Evolutionary conservation across 805 yeast genomes (phyloP).

Genomic region (Metschnikowia rubicola): DNA sequence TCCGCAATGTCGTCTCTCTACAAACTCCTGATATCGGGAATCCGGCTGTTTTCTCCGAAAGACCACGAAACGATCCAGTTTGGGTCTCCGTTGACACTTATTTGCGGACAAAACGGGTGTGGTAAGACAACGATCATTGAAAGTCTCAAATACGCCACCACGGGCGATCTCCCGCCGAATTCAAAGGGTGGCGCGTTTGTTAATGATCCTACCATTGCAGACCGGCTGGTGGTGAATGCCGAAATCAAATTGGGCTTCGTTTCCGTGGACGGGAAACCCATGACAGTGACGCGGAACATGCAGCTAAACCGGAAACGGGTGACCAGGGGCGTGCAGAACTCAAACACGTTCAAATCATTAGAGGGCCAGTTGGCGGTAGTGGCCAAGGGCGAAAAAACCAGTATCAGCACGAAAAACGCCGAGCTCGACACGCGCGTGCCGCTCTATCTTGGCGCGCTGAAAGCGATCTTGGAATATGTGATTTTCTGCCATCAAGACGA

Average conservation of each 20-base stretch:
- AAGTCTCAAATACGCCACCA: constrained; percentile 88
- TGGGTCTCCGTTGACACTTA: constrained; percentile 84
- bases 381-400: constrained; percentile 62
- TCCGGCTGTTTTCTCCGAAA: constrained; percentile 86
- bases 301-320: constrained; percentile 61
- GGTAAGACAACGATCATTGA: constrained; percentile 97
- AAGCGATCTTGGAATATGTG: constrained; percentile 84
- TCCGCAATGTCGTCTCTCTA: constrained; percentile 37
- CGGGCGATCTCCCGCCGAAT: constrained; percentile 95
- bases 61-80: constrained; percentile 83
- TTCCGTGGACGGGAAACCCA: constrained; percentile 64
- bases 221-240: constrained; percentile 76
- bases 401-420: constrained; percentile 75
- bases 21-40: constrained; percentile 65
- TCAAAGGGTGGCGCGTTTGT: constrained; percentile 94
- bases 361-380: constrained; percentile 82
- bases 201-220: constrained; percentile 82
- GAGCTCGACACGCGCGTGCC: constrained; percentile 86
- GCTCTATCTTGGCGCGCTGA: constrained; percentile 78
- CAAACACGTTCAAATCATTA: constrained; percentile 74
- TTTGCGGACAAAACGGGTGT: constrained; percentile 94
- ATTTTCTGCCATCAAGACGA: constrained; percentile 98
- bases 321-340: constrained; percentile 31
- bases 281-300: constrained; percentile 86
- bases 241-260: constrained; percentile 87